Conservation (phyloP, 495 filamentous ascomycete genomes). For the Aspergillus leporis region DNA sequence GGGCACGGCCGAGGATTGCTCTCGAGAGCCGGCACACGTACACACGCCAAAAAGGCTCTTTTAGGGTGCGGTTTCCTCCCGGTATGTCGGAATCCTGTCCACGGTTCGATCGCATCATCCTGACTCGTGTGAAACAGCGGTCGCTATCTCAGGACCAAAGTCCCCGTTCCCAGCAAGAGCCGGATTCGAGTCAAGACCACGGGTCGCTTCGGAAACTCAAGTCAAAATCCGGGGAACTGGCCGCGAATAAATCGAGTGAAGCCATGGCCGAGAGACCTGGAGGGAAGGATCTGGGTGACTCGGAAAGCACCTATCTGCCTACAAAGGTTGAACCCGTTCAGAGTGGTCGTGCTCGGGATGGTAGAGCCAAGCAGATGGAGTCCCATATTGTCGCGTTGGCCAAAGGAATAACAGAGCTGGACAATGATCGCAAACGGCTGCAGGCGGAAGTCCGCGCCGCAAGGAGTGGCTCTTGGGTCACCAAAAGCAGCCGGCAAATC, state of each 20-base stretch:
- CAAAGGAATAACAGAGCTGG: conserved; percentile 1
- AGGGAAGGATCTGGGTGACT: not conserved
- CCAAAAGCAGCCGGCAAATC: conserved; percentile 8
- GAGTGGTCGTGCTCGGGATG: not conserved
- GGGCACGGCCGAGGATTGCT: not conserved
- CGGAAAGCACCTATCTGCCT: not conserved
- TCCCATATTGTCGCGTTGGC: conserved; percentile 2
- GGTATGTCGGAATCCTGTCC: not conserved
- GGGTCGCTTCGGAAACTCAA: not conserved
- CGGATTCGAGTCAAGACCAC: not conserved
- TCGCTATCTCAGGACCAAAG: not conserved
- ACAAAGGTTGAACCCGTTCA: not conserved
- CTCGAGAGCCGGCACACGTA: not conserved
- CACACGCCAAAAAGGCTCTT: not conserved
- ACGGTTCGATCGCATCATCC: not conserved
- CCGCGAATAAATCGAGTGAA: not conserved
- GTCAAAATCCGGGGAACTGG: not conserved
- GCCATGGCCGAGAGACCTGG: not conserved
- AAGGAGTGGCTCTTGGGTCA: not conserved
- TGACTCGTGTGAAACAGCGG: not conserved
- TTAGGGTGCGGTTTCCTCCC: not conserved
- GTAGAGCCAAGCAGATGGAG: conserved; percentile 2
- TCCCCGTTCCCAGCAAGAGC: not conserved
- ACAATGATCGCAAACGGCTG: conserved; percentile 7
- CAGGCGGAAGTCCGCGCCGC: conserved; percentile 2